Conservation (phyloP, 2,329 filamentous ascomycete genomes). For the Aspergillus proliferans region DNA sequence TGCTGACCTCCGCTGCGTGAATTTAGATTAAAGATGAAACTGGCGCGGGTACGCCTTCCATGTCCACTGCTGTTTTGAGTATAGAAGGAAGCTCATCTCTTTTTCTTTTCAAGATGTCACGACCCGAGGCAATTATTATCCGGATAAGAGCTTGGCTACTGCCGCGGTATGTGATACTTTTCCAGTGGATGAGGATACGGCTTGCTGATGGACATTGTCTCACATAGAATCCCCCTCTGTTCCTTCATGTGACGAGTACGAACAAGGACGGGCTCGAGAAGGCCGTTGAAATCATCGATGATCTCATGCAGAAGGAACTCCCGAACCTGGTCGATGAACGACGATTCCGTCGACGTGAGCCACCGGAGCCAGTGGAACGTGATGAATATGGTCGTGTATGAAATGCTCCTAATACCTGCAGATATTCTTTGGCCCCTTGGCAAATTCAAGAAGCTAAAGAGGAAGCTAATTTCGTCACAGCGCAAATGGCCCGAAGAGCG, state of each 20-base stretch:
- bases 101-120: constrained; percentile 83
- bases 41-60: constrained; percentile 87
- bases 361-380: constrained; percentile 69
- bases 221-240: constrained; percentile 77
- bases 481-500: constrained; percentile 99
- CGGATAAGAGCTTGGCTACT: constrained; percentile 96
- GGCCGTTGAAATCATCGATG: constrained; percentile 81
- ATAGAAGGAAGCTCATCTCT: constrained; percentile 56
- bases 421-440: neutral
- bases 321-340: constrained; percentile 93
- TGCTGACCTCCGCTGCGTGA: constrained; percentile 88
- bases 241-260: constrained; percentile 91
- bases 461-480: constrained; percentile 38
- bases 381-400: constrained; percentile 82
- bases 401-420: neutral
- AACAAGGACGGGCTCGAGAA: constrained; percentile 85
- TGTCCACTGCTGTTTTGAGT: constrained; percentile 37
- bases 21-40: constrained; percentile 99
- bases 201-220: neutral
- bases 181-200: neutral
- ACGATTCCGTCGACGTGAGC: constrained; percentile 76
- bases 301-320: constrained; percentile 92
- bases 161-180: constrained; percentile 61
- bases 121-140: constrained; percentile 91
- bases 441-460: neutral